Conservation (phyloP, 805 yeast genomes). For the Ogataea ganodermae region DNA sequence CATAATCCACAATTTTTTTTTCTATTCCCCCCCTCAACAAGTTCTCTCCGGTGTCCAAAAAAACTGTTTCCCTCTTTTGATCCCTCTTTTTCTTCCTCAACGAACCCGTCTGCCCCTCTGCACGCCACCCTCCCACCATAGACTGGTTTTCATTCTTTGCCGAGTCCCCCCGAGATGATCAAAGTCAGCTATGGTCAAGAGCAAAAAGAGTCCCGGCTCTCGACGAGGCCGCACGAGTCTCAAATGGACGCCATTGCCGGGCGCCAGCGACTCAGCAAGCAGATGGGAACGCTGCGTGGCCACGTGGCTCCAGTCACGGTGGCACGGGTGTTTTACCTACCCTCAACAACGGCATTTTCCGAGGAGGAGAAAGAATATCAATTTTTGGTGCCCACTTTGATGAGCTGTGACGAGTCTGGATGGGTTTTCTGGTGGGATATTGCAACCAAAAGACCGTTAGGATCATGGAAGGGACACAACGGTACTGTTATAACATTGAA, state of each 20-base stretch:
- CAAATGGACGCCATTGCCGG: neutral
- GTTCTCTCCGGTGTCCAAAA: too few relatives aligned
- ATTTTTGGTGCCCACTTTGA: constrained; percentile 39
- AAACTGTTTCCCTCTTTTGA: too few relatives aligned
- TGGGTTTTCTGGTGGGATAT: constrained; percentile 67
- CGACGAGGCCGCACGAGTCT: neutral
- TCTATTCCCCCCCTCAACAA: too few relatives aligned
- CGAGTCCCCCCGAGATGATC: too few relatives aligned
- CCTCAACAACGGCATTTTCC: constrained; percentile 16
- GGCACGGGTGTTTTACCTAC: constrained; percentile 21
- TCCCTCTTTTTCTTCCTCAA: too few relatives aligned
- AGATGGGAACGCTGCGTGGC: constrained; percentile 22
- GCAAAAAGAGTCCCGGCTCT: neutral
- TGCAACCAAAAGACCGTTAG: constrained; percentile 53
- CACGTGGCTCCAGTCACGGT: constrained; percentile 15
- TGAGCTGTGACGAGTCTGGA: constrained; percentile 66
- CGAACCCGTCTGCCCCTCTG: too few relatives aligned
- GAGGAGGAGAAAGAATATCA: constrained; percentile 16
- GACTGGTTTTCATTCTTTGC: too few relatives aligned
- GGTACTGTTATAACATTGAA: constrained; percentile 49
- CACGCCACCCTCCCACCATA: too few relatives aligned
- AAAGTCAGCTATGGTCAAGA: constrained; percentile 2
- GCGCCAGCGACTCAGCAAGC: neutral
- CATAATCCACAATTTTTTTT: too few relatives aligned
- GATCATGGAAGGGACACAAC: constrained; percentile 62